Evolutionary conservation across 208 protist genomes (phyloP), one percentile per base, ranked within the genome.

Genomic region (Leishmania braziliensis): DNA sequence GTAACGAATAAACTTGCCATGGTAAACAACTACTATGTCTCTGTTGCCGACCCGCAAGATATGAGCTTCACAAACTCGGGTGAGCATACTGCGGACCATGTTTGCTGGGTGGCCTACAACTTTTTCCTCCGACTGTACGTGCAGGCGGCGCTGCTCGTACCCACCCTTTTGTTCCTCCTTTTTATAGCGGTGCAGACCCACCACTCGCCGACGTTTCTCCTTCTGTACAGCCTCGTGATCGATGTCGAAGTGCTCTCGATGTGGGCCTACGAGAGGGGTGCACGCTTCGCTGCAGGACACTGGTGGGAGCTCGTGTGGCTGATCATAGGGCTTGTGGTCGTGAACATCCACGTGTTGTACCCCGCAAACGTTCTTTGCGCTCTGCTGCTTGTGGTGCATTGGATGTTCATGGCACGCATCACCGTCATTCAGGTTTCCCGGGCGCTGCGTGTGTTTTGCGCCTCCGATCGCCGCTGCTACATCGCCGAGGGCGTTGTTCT

Each of bases 401-500:
- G 90, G 86, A 79, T 84, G 56, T 29, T 82, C 16, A 84, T 89
- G 3, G 84, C 77, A 1, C 78, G 81, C 48, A 87, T 86, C 51
- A 82, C 84, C 5, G 58, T 89, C 29, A 76, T 88, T 26, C 89
- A 91, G 60, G 65, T 90, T 18, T 51, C 51, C n/a, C 77, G 82
- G 29, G 87, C 78, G 3, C 75, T 93, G 68, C 88, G 91, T 63
- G 80, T 76, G 54, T 81, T 90, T 51, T 91, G 87, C 77, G 93
- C 89, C 6, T 86, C 85, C 5, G 92, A 93, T 26, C 89, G 92
- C 0, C 90, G 92, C 5, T 88, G 97, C 68, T 99, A 97, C 86
- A 83, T 92, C 72, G 88, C 93, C 8, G 89, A 94, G 48, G 96
- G 93, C 26, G 99, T 97, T 72, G 93, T 99, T 81, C 88, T 99